Percentiles rank a stretch among this genome's conserved stretches.
These are phyloP conservation scores for Phlebiopsis gigantea DNA, from an alignment of 768 basidiomycete genomes.

Conservation along the genomic window DNA sequence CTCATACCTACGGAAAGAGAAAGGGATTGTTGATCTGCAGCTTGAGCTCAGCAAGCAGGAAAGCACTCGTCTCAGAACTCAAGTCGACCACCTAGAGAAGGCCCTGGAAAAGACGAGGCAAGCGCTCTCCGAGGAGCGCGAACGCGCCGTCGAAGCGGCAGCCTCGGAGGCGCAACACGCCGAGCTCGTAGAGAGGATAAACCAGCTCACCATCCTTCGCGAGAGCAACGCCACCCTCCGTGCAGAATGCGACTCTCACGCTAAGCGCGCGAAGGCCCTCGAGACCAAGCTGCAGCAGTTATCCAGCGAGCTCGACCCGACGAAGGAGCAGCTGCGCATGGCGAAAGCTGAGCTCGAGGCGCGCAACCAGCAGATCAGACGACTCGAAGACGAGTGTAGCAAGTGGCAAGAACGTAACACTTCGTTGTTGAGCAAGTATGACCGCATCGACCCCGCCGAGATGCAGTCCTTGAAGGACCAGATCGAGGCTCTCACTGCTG, in stretches of 20 bases:
- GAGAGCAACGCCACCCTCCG: constrained; percentile 87
- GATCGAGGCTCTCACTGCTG: constrained; percentile 38
- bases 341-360: constrained; percentile 73
- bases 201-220: constrained; percentile 78
- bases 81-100: constrained; percentile 69
- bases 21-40: constrained; percentile 87
- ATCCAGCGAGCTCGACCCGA: constrained; percentile 63
- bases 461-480: constrained; percentile 76
- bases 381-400: constrained; percentile 70
- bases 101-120: constrained; percentile 65
- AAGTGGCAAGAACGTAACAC: constrained; percentile 83
- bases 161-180: constrained; percentile 75
- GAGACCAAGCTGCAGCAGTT: constrained; percentile 56
- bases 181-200: constrained; percentile 81
- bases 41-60: constrained; percentile 79
- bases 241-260: constrained; percentile 66
- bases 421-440: constrained; percentile 82
- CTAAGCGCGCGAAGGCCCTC: constrained; percentile 63
- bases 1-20: constrained; percentile 76
- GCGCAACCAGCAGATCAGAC: constrained; percentile 56
- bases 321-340: constrained; percentile 62
- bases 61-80: constrained; percentile 63
- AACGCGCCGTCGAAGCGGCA: constrained; percentile 65
- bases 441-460: constrained; percentile 84
- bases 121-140: constrained; percentile 77